Percentiles rank a stretch among this genome's conserved stretches.
These are phyloP conservation scores for Comarum palustre DNA, from an alignment of 306 rosid genomes.

Conservation along the genomic window DNA sequence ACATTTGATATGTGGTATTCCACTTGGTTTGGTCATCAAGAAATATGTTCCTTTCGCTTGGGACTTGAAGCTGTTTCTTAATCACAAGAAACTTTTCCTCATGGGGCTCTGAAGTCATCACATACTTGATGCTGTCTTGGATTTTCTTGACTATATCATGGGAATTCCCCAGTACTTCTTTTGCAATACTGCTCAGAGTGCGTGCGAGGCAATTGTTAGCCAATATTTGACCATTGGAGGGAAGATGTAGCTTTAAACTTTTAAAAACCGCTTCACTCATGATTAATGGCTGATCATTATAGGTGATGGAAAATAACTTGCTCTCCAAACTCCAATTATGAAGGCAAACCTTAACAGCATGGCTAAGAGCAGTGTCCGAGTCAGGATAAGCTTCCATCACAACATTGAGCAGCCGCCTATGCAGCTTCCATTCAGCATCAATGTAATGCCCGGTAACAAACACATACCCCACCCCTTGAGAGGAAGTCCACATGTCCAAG, in stretches of 20 bases:
- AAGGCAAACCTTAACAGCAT: constrained; percentile 82
- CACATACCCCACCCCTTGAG: constrained; percentile 76
- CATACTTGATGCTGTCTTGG: constrained; percentile 72
- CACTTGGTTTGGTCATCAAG: constrained; percentile 78
- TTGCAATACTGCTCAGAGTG: constrained; percentile 60
- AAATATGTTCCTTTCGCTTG: constrained; percentile 63
- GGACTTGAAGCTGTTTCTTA: constrained; percentile 80
- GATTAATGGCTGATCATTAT: constrained; percentile 29
- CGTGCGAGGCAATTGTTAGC: constrained; percentile 74
- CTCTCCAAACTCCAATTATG: constrained; percentile 77
- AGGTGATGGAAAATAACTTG: constrained; percentile 70
- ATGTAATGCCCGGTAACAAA: constrained; percentile 80
- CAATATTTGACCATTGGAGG: constrained; percentile 67
- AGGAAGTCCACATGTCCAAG: constrained; percentile 74
- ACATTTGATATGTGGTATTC: constrained; percentile 88
- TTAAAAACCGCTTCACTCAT: constrained; percentile 47
- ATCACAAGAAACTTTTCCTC: constrained; percentile 74
- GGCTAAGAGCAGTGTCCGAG: constrained; percentile 64
- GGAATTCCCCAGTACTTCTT: constrained; percentile 49
- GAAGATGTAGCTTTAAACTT: constrained; percentile 67
- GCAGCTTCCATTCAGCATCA: constrained; percentile 82
- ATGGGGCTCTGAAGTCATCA: constrained; percentile 75
- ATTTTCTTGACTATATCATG: constrained; percentile 51
- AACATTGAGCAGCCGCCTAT: constrained; percentile 77
- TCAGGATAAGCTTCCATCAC: constrained; percentile 93